phyloP scores from a whole-genome alignment of 2,329 filamentous ascomycete genomes.

The Botrytis hyacinthi region DNA sequence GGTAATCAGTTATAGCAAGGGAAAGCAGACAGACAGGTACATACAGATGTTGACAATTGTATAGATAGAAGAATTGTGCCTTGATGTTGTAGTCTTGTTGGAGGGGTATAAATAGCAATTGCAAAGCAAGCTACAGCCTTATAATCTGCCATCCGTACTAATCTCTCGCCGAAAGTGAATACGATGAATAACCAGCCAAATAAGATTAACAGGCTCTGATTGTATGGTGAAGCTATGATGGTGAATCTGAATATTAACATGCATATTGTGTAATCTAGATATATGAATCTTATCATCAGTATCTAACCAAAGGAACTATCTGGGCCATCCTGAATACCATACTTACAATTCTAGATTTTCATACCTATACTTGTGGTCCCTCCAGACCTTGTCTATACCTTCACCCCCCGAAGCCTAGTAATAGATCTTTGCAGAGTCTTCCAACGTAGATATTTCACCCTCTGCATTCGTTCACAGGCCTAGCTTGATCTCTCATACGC shows the following conservation, averaged over 20 bases:
- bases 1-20: not conserved
- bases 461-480: not conserved
- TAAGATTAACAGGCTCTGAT: not conserved
- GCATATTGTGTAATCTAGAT: not conserved
- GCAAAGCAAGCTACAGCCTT: not conserved
- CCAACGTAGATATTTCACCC: not conserved
- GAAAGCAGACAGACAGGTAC: not conserved
- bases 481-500: not conserved
- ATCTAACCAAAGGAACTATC: not conserved
- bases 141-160: not conserved
- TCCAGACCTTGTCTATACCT: not conserved
- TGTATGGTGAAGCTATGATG: no score
- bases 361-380: not conserved
- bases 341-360: not conserved
- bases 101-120: not conserved
- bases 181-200: not conserved
- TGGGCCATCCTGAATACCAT: not conserved
- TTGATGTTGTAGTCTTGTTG: not conserved
- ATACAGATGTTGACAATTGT: not conserved
- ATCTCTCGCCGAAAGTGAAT: not conserved
- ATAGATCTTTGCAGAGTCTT: no score
- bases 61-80: not conserved
- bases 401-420: not conserved
- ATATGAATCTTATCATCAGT: not conserved
- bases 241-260: not conserved